A percentile compares a stretch with the other conserved stretches of the same genome.
phyloP scores from a whole-genome alignment of 345 rosid species.

The Firmiana major region DNA sequence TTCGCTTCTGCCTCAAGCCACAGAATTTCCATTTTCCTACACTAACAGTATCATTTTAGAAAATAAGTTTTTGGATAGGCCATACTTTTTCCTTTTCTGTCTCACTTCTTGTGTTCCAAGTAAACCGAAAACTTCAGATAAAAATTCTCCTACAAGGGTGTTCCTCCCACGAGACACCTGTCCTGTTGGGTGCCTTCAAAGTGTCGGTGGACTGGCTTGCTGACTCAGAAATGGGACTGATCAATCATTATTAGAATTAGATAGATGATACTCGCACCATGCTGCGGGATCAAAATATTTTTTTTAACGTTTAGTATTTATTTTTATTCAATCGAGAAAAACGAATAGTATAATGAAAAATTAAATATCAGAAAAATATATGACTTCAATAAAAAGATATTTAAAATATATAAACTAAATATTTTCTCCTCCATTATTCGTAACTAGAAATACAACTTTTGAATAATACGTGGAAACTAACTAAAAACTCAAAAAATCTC shows the following conservation, averaged over 20 bases:
- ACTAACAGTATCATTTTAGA: not conserved
- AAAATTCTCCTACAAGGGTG: conserved; percentile 20
- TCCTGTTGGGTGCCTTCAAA: conserved; percentile 41
- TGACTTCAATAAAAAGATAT: too few species aligned
- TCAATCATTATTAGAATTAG: not conserved
- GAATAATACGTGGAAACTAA: too few species aligned
- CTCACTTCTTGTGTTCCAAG: conserved; percentile 24
- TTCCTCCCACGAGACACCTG: conserved; percentile 15
- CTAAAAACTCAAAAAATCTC: too few species aligned
- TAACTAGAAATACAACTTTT: too few species aligned
- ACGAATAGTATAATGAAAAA: too few species aligned
- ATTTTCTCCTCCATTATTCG: too few species aligned
- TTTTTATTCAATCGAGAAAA: too few species aligned
- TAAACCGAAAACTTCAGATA: not conserved
- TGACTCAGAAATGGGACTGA: conserved; percentile 16
- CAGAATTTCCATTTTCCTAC: not conserved
- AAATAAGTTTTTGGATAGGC: not conserved
- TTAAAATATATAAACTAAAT: too few species aligned
- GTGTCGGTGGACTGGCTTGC: conserved; percentile 30
- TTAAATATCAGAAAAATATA: too few species aligned
- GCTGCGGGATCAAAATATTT: too few species aligned
- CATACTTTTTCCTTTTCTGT: conserved; percentile 15
- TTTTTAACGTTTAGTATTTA: too few species aligned
- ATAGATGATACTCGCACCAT: too few species aligned
- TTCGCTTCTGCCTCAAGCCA: conserved; percentile 41